phyloP scores from a whole-genome alignment of 257 asterid genomes.

The Solanum raphanifolium region DNA sequence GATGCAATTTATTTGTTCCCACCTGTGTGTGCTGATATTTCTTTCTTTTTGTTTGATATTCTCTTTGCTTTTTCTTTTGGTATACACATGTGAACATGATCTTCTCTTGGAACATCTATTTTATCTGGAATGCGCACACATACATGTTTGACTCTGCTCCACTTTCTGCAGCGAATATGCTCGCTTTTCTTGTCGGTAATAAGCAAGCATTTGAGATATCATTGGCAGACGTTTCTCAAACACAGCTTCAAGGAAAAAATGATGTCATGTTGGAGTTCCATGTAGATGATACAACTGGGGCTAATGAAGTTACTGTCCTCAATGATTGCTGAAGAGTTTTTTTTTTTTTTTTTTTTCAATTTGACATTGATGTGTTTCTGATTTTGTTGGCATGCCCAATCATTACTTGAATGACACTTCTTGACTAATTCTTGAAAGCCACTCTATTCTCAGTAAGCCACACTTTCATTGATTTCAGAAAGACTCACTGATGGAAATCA shows the following conservation, averaged over 20 bases:
- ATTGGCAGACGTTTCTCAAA: conserved; percentile 92
- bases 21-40: neutral
- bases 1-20: neutral
- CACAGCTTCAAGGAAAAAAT: conserved; percentile 94
- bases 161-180: conserved; percentile 54
- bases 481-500: conserved; percentile 96
- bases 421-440: neutral
- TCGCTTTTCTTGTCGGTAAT: conserved; percentile 67
- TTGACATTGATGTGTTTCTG: neutral
- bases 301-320: conserved; percentile 53
- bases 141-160: neutral
- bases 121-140: neutral
- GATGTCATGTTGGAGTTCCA: conserved; percentile 93
- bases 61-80: neutral
- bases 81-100: neutral
- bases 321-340: neutral
- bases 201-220: conserved; percentile 95
- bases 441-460: neutral
- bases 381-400: neutral
- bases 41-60: neutral
- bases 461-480: conserved; percentile 39
- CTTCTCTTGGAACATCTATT: neutral
- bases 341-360: neutral
- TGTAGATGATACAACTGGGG: conserved; percentile 94
- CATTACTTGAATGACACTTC: neutral